These are phyloP conservation scores for Lasiosphaeria ovina DNA, from an alignment of 495 filamentous ascomycete species.

Conservation along the genomic window DNA sequence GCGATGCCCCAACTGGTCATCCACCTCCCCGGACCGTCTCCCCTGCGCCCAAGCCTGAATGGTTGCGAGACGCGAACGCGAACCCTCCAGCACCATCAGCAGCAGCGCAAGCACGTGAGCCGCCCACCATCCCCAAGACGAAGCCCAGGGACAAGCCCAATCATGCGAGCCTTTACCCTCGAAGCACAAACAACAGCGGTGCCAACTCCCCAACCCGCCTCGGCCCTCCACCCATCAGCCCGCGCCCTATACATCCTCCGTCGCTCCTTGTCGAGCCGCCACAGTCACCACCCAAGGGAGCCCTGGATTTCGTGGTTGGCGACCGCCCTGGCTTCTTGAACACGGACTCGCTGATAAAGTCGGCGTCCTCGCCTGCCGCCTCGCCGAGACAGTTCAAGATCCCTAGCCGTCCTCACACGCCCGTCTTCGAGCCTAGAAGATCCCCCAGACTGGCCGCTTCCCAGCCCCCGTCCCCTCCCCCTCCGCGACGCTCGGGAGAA, in stretches of 20 bases:
- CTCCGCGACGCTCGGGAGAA: conserved; percentile 53
- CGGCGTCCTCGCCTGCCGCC: conserved; percentile 46
- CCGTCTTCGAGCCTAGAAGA: conserved; percentile 41
- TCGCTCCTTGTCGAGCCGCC: conserved; percentile 73
- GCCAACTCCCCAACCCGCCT: conserved; percentile 28
- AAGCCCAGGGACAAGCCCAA: conserved; percentile 40
- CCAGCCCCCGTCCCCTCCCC: conserved; percentile 54
- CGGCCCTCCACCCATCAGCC: conserved; percentile 37
- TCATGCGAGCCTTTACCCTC: conserved; percentile 22
- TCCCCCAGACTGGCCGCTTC: conserved; percentile 42
- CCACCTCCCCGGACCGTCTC: conserved; percentile 37
- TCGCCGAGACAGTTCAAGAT: conserved; percentile 52
- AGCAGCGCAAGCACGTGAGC: conserved; percentile 31
- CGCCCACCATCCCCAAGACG: conserved; percentile 50
- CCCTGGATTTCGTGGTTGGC: conserved; percentile 34
- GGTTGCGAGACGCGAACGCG: conserved; percentile 43
- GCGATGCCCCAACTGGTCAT: conserved; percentile 32
- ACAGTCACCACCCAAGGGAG: conserved; percentile 63
- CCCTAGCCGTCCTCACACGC: conserved; percentile 52
- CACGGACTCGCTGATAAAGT: conserved; percentile 47
- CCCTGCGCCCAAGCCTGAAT: conserved; percentile 37
- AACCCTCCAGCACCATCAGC: conserved; percentile 37
- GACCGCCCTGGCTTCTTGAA: conserved; percentile 42
- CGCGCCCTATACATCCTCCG: conserved; percentile 60
- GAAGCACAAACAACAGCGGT: conserved; percentile 18